phyloP scores from a whole-genome alignment of 2,329 filamentous ascomycete genomes.

The Colletotrichum brevisporum region DNA sequence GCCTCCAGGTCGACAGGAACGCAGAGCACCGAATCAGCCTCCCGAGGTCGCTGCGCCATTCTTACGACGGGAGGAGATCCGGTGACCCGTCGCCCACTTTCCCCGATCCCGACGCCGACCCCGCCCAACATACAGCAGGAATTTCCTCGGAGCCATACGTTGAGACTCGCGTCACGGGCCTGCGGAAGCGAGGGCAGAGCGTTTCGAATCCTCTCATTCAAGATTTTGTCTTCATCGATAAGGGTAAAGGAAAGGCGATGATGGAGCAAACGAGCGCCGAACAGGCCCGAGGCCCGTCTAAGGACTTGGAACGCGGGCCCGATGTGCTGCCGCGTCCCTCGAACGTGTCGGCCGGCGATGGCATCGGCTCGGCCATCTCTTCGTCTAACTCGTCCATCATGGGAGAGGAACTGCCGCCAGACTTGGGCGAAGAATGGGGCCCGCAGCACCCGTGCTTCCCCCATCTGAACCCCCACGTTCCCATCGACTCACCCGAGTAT shows the following conservation, averaged over 20 bases:
- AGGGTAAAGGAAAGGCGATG: conserved; percentile 65
- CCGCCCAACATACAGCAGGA: conserved; percentile 33
- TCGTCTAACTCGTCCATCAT: conserved; percentile 73
- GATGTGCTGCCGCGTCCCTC: conserved; percentile 61
- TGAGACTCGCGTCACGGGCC: conserved; percentile 41
- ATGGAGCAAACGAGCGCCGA: conserved; percentile 60
- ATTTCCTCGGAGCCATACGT: conserved; percentile 14
- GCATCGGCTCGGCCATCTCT: conserved; percentile 68
- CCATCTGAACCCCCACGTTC: conserved; percentile 92
- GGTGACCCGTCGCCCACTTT: conserved; percentile 50
- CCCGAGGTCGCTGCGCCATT: conserved; percentile 67
- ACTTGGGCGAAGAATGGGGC: conserved; percentile 87
- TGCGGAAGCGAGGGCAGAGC: conserved; percentile 49
- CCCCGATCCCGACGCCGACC: conserved; percentile 40
- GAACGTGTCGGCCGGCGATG: conserved; percentile 63
- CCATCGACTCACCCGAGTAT: conserved; percentile 81
- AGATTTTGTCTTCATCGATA: conserved; percentile 51
- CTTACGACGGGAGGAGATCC: conserved; percentile 65
- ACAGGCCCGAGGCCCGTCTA: conserved; percentile 56
- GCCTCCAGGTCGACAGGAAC: conserved; percentile 65
- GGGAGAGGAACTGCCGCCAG: conserved; percentile 75
- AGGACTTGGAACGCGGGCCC: conserved; percentile 69
- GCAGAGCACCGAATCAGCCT: conserved; percentile 66
- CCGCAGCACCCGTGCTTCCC: conserved; percentile 95
- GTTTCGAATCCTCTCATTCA: conserved; percentile 43